These are phyloP conservation scores for Xylaria sp. DNA, from an alignment of 2,329 filamentous ascomycete species.

Conservation along the genomic window DNA sequence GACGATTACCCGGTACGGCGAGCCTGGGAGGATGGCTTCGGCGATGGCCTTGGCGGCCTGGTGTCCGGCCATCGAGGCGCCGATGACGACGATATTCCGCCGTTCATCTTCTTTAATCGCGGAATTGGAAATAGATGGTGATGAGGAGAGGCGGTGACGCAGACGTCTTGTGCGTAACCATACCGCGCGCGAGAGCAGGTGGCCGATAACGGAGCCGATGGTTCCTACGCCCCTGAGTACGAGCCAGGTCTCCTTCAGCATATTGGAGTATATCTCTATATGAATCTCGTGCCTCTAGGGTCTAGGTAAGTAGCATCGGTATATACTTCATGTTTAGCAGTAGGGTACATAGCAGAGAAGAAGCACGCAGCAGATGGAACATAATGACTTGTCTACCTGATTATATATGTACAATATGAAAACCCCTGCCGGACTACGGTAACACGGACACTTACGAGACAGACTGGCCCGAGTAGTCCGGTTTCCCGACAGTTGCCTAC, in stretches of 20 bases:
- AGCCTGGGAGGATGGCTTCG: constrained; percentile 53
- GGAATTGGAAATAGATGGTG: constrained; percentile 3
- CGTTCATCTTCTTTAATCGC: constrained; percentile 22
- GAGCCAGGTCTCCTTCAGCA: constrained; percentile 31
- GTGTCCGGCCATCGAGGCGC: constrained; percentile 63
- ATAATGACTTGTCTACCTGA: not conserved
- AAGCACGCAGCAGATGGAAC: not conserved
- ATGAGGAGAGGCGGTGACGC: constrained; percentile 24
- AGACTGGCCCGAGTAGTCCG: constrained; percentile 1
- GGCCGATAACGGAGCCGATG: constrained; percentile 16
- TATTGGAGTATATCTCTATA: constrained; percentile 10
- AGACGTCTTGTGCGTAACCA: constrained; percentile 27
- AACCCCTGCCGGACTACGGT: not conserved
- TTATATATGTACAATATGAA: not conserved
- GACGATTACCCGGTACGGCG: constrained; percentile 57
- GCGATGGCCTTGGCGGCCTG: constrained; percentile 55
- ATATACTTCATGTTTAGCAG: not conserved
- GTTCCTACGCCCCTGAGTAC: constrained; percentile 28
- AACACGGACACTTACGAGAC: not conserved
- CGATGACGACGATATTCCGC: constrained; percentile 60
- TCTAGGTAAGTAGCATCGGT: not conserved
- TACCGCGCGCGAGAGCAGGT: constrained; percentile 25
- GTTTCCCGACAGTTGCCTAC: not conserved
- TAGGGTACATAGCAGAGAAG: not conserved
- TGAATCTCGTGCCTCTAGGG: not conserved